A percentile compares a stretch with the other conserved stretches of the same genome.
These are phyloP conservation scores for Coemansia sp. DNA, from an alignment of 192 early-diverging fungal species.

Conservation along the genomic window DNA sequence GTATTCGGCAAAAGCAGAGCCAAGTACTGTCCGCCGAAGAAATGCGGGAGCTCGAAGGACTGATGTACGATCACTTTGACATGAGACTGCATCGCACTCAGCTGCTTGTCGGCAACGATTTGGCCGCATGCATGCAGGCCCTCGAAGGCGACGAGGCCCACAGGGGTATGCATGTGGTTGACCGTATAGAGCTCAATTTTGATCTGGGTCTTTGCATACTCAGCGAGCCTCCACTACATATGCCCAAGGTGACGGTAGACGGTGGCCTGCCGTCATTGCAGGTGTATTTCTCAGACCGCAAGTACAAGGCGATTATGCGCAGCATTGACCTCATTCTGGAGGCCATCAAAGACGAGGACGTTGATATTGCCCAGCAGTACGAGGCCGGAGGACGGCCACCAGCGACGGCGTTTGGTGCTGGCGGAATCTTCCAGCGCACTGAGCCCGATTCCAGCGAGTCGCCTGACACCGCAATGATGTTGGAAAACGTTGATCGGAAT, in stretches of 20 bases:
- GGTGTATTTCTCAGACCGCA: slow-evolving; percentile 89
- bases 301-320: slow-evolving; percentile 87
- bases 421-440: slow-evolving; percentile 23
- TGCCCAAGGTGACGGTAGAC: slow-evolving; percentile 73
- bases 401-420: slow-evolving; percentile 44
- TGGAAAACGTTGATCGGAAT: background rate
- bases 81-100: slow-evolving; percentile 79
- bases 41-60: slow-evolving; percentile 67
- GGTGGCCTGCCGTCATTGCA: slow-evolving; percentile 82
- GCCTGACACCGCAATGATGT: slow-evolving; percentile 6
- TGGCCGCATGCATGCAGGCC: slow-evolving; percentile 69
- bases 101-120: slow-evolving; percentile 75
- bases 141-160: slow-evolving; percentile 53
- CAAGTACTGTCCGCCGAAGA: slow-evolving; percentile 62
- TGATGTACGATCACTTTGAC: slow-evolving; percentile 91
- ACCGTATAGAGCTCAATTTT: slow-evolving; percentile 83
- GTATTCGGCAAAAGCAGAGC: slow-evolving; percentile 68
- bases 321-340: slow-evolving; percentile 70
- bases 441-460: background rate
- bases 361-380: slow-evolving; percentile 48
- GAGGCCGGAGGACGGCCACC: slow-evolving; percentile 15
- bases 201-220: slow-evolving; percentile 83
- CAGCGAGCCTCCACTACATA: slow-evolving; percentile 65
- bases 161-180: slow-evolving; percentile 75
- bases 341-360: slow-evolving; percentile 47